phyloP scores from a whole-genome alignment of 2,329 filamentous ascomycete species.

The Madurella fahalii region DNA sequence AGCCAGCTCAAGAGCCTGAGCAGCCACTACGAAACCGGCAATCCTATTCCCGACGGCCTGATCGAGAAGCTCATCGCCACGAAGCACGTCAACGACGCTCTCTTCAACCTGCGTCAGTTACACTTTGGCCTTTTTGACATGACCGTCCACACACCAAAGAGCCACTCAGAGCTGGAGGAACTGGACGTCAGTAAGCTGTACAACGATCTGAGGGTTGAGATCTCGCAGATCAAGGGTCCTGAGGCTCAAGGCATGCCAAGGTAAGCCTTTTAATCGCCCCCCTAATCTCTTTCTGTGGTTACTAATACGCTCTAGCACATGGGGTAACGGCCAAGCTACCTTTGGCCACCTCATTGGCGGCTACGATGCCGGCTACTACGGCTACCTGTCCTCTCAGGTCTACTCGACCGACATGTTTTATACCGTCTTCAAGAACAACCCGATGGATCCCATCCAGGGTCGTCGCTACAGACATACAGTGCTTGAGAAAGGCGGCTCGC shows the following conservation, averaged over 20 bases:
- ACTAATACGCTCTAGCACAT: constrained; percentile 42
- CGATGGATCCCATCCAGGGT: constrained; percentile 71
- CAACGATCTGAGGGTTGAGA: constrained; percentile 68
- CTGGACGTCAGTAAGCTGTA: constrained; percentile 64
- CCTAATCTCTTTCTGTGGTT: background rate
- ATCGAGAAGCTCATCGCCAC: constrained; percentile 70
- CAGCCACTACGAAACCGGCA: constrained; percentile 66
- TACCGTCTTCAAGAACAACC: constrained; percentile 70
- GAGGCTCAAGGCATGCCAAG: constrained; percentile 57
- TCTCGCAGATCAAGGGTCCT: constrained; percentile 69
- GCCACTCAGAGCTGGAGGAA: constrained; percentile 63
- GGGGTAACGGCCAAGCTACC: constrained; percentile 74
- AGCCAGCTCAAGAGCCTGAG: constrained; percentile 63
- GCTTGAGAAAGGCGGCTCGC: constrained; percentile 70
- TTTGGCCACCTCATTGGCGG: constrained; percentile 81
- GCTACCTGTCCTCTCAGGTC: constrained; percentile 69
- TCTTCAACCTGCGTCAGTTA: constrained; percentile 74
- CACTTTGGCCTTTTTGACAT: constrained; percentile 83
- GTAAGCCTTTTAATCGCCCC: constrained; percentile 36
- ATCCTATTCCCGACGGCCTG: constrained; percentile 69
- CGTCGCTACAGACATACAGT: constrained; percentile 74
- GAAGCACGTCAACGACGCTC: constrained; percentile 75
- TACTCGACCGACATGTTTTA: constrained; percentile 87
- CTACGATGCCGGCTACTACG: constrained; percentile 83
- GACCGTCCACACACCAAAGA: constrained; percentile 67